Evolutionary conservation across 2,329 filamentous ascomycete genomes (phyloP).

Genomic region (Beauveria varroae): DNA sequence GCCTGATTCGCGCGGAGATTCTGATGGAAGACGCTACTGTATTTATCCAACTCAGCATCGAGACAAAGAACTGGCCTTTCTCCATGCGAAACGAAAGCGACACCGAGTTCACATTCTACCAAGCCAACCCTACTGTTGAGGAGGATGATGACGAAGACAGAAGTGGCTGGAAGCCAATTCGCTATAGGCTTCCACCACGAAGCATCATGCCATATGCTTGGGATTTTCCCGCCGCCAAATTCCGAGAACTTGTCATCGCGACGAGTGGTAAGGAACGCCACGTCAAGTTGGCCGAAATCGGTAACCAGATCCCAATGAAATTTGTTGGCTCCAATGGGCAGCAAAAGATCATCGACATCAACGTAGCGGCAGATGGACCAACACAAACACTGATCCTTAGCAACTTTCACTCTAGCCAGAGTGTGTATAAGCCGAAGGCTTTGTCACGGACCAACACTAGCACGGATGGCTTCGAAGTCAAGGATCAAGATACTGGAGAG

Average conservation of each 20-base stretch:
- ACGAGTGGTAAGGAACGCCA: conserved; percentile 58
- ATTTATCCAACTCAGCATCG: conserved; percentile 82
- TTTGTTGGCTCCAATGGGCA: conserved; percentile 60
- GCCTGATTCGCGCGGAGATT: conserved; percentile 78
- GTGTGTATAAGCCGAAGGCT: conserved; percentile 65
- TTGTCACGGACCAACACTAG: conserved; percentile 40
- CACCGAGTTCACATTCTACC: conserved; percentile 92
- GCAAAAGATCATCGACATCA: conserved; percentile 90
- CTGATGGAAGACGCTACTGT: conserved; percentile 90
- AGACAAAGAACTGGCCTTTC: conserved; percentile 95
- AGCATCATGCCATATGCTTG: conserved; percentile 99
- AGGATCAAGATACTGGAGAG: conserved; percentile 78
- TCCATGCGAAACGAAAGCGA: conserved; percentile 99
- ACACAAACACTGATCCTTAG: conserved; percentile 91
- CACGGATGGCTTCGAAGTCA: conserved; percentile 74
- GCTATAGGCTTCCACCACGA: conserved; percentile 82
- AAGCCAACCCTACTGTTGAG: conserved; percentile 86
- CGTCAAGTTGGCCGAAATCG: conserved; percentile 92
- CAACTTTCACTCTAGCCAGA: conserved; percentile 89
- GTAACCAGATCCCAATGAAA: conserved; percentile 91
- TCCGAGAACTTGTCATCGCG: conserved; percentile 78
- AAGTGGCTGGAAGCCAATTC: conserved; percentile 84
- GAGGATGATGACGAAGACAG: conserved; percentile 80
- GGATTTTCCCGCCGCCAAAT: conserved; percentile 97
- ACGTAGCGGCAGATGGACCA: conserved; percentile 89